A percentile compares a stretch with the other conserved stretches of the same genome.
Conservation (phyloP, 129 eudicot species). For the Sambucus nigra region DNA sequence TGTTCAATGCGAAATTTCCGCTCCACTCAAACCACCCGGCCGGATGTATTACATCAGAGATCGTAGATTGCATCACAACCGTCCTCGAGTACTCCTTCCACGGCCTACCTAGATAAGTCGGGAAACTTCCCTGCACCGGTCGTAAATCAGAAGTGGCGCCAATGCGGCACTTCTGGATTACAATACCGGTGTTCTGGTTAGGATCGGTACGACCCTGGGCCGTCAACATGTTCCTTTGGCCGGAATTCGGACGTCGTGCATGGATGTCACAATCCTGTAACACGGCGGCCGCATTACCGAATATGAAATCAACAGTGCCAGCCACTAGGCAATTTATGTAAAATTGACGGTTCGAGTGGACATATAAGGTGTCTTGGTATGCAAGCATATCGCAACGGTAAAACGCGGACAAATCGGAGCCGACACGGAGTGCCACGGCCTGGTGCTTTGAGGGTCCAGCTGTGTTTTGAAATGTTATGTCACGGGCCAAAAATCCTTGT, state of each 20-base stretch:
- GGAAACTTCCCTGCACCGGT: slow-evolving; percentile 13
- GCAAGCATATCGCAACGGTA: slow-evolving; percentile 24
- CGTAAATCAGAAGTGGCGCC: slow-evolving; percentile 19
- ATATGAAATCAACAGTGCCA: slow-evolving; percentile 31
- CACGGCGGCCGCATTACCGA: slow-evolving; percentile 27
- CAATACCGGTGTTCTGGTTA: slow-evolving; percentile 31
- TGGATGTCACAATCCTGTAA: slow-evolving; percentile 28
- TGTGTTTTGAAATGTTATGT: slow-evolving; percentile 18
- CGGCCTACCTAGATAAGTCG: slow-evolving; percentile 31
- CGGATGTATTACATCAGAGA: slow-evolving; percentile 21
- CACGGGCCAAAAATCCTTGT: slow-evolving; percentile 2
- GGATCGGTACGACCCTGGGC: slow-evolving; percentile 26
- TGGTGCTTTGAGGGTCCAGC: slow-evolving; percentile 32
- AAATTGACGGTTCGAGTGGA: slow-evolving; percentile 24
- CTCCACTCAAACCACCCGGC: slow-evolving; percentile 31
- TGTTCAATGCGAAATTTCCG: slow-evolving; percentile 25
- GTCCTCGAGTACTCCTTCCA: slow-evolving; percentile 31
- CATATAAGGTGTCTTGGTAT: slow-evolving; percentile 33
- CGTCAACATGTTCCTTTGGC: slow-evolving; percentile 27
- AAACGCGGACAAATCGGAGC: slow-evolving; percentile 24
- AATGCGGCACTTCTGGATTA: slow-evolving; percentile 22
- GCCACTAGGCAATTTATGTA: slow-evolving; percentile 19
- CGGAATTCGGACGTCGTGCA: slow-evolving; percentile 22
- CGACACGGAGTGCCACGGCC: slow-evolving; percentile 30
- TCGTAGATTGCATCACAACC: slow-evolving; percentile 18